Base-by-base conservation (phyloP, 352 stramenopile genomes). In the Aphanomyces stellatus region DNA sequence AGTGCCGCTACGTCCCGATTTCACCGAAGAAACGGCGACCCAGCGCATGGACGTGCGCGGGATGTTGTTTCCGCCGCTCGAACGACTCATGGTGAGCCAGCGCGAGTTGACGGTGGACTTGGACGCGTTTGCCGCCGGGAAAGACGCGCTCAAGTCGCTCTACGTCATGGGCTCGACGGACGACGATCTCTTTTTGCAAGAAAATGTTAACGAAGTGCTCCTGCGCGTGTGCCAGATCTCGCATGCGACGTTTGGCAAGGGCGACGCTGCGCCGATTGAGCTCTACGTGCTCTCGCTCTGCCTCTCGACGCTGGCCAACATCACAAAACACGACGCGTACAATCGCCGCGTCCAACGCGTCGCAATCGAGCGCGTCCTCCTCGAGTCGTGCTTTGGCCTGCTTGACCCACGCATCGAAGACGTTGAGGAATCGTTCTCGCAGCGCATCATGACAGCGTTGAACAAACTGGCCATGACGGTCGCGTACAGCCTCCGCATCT, bases 141-240 rank as follows among this genome's bases (percentile, higher is more conserved):
- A 87, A 15, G 84, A 93, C 33, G 82, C 83, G 10, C 60, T 95
- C 28, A 93, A 95, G 69, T 80, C 74, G 17, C 41, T 95, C 41
- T 93, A 93, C 67, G 77, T 79, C 25, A 87, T 95, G 30, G 77
- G 87, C n/a, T 78, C 78, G 19, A 72, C 78, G 3, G 78, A 74
- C 2, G 83, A 93, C 63, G 41, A 80, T 13, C 66, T 83, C 22
- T 93, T 93, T 70, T 63, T 93, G 53, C 73, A 76, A 24, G 80
- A 74, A n/a, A 81, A 90, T 35, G 81, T 91, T 31, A 93, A 91
- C 59, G 82, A 93, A 40, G 87, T 95, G 15, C 71, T 87, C 28
- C 60, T 90, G 15, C 77, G 75, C 22, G 65, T 95, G 5, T 93
- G 85, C 46, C 82, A 91, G 30, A 80, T 78, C 43, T 82, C 93